Evolutionary conservation across 208 protist genomes (phyloP).

Genomic region (Acanthamoeba royreba): DNA sequence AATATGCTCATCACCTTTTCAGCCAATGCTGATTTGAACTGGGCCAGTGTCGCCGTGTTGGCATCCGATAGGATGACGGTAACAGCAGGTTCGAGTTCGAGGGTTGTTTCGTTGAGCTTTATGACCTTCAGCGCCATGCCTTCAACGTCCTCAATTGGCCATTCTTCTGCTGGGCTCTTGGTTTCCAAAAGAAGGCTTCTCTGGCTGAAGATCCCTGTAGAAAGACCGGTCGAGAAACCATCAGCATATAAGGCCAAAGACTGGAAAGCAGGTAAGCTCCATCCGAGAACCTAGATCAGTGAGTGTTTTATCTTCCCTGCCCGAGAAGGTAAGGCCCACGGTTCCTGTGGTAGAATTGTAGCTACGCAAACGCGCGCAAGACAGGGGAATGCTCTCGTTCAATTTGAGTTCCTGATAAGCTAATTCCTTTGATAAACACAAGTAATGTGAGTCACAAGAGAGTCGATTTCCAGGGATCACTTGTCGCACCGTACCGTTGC

Average conservation of each 20-base stretch:
- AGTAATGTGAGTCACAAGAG: too few species aligned
- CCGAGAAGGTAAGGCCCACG: not conserved
- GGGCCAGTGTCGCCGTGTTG: not conserved
- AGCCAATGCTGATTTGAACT: not conserved
- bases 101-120: not conserved
- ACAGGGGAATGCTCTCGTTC: not conserved
- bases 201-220: constrained; percentile 10
- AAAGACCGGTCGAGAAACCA: too few species aligned
- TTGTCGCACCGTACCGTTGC: too few species aligned
- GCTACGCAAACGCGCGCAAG: not conserved
- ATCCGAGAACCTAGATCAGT: not conserved
- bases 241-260: too few species aligned
- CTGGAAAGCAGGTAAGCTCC: too few species aligned
- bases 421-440: not conserved
- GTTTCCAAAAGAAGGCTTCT: not conserved
- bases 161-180: not conserved
- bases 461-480: too few species aligned
- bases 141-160: not conserved
- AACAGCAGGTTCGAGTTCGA: not conserved
- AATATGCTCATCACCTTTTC: not conserved
- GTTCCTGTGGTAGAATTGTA: constrained; percentile 31
- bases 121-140: not conserved
- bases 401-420: not conserved
- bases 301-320: not conserved
- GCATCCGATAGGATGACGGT: not conserved